Conservation (phyloP, 768 basidiomycete species). For the Hygrocybe punicea region DNA sequence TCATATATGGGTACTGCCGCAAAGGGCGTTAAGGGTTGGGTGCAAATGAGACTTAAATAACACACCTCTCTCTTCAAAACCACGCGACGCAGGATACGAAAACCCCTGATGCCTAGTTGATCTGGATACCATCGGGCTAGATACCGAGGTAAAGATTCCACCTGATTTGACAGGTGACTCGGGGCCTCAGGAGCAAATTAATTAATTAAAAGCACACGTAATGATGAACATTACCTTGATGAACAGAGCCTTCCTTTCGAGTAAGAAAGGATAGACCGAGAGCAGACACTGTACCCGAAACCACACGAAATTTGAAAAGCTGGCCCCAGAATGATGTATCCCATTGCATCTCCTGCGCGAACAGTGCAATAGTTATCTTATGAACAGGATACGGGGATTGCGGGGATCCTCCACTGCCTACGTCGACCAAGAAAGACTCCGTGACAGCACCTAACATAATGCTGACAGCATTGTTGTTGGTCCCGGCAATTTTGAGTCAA, state of each 20-base stretch:
- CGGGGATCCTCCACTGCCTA: neutral
- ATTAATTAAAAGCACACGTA: too few relatives aligned
- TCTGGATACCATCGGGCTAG: neutral
- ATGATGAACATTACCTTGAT: too few relatives aligned
- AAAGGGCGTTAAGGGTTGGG: neutral
- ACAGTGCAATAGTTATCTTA: slow-evolving; percentile 9
- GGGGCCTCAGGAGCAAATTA: neutral
- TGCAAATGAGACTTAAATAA: neutral
- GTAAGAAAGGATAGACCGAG: slow-evolving; percentile 6
- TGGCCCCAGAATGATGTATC: slow-evolving; percentile 8
- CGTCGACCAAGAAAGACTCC: neutral
- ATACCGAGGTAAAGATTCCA: neutral
- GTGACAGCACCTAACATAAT: neutral
- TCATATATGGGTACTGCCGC: slow-evolving; percentile 10
- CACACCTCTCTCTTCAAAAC: neutral
- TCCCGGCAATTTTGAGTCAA: neutral
- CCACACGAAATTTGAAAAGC: slow-evolving; percentile 2
- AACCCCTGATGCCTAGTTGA: neutral
- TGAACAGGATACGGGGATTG: neutral
- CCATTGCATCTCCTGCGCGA: slow-evolving; percentile 3
- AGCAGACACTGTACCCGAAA: slow-evolving; percentile 1
- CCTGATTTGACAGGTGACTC: neutral
- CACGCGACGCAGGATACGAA: neutral
- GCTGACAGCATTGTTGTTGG: neutral
- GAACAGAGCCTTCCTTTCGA: neutral